A percentile compares a stretch with the other conserved stretches of the same genome.
phyloP scores from a whole-genome alignment of 257 asterid genomes.

The Solanum arcanum region DNA sequence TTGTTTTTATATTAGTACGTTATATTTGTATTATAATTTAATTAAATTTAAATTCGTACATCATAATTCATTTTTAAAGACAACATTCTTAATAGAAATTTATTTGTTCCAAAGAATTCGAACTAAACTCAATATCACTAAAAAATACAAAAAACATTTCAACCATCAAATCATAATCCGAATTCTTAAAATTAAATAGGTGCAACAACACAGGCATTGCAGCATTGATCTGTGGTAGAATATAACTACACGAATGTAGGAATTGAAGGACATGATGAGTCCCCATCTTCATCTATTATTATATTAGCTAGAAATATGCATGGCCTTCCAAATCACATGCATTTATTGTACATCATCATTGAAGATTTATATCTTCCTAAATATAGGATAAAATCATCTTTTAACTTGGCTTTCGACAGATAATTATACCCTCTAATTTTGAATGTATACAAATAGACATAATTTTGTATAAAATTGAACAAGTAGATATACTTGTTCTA shows the following conservation, averaged over 20 bases:
- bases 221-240: not conserved
- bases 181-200: not conserved
- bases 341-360: not conserved
- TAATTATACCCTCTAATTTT: too few relatives aligned
- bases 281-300: not conserved
- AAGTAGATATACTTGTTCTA: too few relatives aligned
- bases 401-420: too few relatives aligned
- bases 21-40: not conserved
- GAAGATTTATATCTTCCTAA: not conserved
- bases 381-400: too few relatives aligned
- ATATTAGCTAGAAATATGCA: not conserved
- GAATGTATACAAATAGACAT: too few relatives aligned
- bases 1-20: not conserved
- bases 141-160: rapidly evolving
- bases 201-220: not conserved
- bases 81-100: rapidly evolving
- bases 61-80: too few relatives aligned
- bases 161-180: not conserved
- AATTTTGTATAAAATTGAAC: too few relatives aligned
- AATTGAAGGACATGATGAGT: not conserved
- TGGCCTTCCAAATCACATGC: not conserved
- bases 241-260: not conserved
- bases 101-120: rapidly evolving
- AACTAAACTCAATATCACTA: not conserved
- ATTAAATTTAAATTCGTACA: not conserved